Percentiles rank a stretch among this genome's conserved stretches.
phyloP scores from a whole-genome alignment of 148 eudicot species.

The Rhododendron henanense region DNA sequence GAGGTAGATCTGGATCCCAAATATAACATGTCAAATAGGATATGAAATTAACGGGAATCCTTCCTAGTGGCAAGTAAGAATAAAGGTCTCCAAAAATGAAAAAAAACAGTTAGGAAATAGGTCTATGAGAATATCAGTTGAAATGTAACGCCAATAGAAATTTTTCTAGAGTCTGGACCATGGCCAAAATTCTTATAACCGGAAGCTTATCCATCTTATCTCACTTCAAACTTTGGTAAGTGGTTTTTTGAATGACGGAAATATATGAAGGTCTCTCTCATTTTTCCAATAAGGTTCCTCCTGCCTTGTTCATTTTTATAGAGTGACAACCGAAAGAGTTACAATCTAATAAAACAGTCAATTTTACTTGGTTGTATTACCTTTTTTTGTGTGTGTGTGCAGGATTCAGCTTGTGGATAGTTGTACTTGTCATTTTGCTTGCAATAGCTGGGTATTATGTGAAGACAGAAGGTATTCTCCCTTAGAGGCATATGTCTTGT shows the following conservation, averaged over 20 bases:
- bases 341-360: not conserved
- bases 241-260: not conserved
- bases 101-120: not conserved
- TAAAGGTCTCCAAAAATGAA: not conserved
- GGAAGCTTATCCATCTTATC: not conserved
- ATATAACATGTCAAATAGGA: not conserved
- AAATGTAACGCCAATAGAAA: not conserved
- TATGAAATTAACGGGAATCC: not conserved
- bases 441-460: constrained; percentile 25
- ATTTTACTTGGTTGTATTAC: not conserved
- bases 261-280: not conserved
- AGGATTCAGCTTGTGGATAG: constrained; percentile 38
- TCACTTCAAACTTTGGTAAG: not conserved
- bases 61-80: not conserved
- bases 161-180: not conserved
- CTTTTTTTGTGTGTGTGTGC: not conserved
- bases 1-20: not conserved
- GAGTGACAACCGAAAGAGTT: not conserved
- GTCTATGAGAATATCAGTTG: not conserved
- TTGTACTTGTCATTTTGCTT: constrained; percentile 26
- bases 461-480: constrained; percentile 12
- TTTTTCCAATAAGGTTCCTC: not conserved
- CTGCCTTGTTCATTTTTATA: not conserved
- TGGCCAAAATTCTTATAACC: not conserved
- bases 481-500: not conserved